phyloP scores from a whole-genome alignment of 805 yeast species.

The Saturnispora mendoncae region DNA sequence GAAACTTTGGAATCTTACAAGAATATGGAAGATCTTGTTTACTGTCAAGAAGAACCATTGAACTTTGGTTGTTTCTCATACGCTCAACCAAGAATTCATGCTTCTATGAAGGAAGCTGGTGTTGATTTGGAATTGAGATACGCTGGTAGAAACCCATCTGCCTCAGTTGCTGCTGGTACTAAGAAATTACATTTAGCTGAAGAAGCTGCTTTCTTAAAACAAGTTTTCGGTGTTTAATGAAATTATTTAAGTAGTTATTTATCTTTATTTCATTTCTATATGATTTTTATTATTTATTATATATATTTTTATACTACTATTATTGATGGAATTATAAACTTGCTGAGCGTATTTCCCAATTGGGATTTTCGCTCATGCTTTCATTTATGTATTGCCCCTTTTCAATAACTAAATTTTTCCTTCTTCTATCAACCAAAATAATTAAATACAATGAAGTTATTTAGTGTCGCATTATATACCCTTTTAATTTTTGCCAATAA shows the following conservation, averaged over 20 bases:
- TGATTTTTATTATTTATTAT: not conserved
- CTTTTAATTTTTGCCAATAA: not conserved
- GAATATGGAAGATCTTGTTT: constrained; percentile 77
- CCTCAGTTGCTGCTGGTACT: constrained; percentile 96
- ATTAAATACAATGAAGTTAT: not conserved
- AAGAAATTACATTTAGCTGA: constrained; percentile 82
- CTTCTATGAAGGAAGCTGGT: constrained; percentile 68
- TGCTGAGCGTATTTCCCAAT: too few relatives aligned
- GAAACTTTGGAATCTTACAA: constrained; percentile 77
- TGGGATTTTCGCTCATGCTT: too few relatives aligned
- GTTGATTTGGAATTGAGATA: constrained; percentile 57
- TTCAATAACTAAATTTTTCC: too few relatives aligned
- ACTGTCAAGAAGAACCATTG: constrained; percentile 98
- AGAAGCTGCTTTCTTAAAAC: constrained; percentile 78
- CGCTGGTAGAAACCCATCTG: constrained; percentile 97
- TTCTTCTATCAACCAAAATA: not conserved
- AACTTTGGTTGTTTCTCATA: constrained; percentile 89
- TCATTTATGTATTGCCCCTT: too few relatives aligned
- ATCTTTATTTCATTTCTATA: not conserved
- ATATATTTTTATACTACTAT: constrained; percentile 3
- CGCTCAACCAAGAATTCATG: constrained; percentile 74
- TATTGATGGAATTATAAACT: too few relatives aligned
- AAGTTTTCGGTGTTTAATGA: constrained; percentile 42
- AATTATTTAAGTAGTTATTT: constrained; percentile 1
- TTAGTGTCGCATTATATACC: not conserved